phyloP scores from a whole-genome alignment of 768 basidiomycete species.

The Pleurotus citrinopileatus region DNA sequence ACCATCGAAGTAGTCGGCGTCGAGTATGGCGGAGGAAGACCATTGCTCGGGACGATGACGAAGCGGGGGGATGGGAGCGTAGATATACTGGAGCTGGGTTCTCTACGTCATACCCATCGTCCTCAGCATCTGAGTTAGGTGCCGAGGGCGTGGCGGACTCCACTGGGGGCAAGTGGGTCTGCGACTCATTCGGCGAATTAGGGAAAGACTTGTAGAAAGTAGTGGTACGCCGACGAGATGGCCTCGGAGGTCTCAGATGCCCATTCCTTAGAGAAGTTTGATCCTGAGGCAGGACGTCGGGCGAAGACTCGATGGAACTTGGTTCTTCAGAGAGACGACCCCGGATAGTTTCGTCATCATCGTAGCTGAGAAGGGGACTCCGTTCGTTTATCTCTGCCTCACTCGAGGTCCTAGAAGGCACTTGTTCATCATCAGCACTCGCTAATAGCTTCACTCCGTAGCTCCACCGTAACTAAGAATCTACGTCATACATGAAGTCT shows the following conservation, averaged over 20 bases:
- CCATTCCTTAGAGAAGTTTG: constrained; percentile 6
- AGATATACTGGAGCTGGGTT: constrained; percentile 10
- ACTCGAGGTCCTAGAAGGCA: constrained; percentile 16
- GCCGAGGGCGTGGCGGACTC: constrained; percentile 17
- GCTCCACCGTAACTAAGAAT: constrained; percentile 80
- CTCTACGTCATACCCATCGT: constrained; percentile 18
- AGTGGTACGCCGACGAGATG: constrained; percentile 28
- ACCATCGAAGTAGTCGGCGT: constrained; percentile 24
- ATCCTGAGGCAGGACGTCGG: constrained; percentile 3
- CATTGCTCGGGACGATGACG: not conserved
- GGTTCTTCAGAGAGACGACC: constrained; percentile 12
- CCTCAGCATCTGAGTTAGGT: constrained; percentile 20
- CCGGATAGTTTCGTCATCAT: constrained; percentile 17
- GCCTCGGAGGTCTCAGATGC: constrained; percentile 13
- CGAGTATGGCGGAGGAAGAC: constrained; percentile 20
- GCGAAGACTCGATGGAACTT: constrained; percentile 1
- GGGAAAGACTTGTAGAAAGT: constrained; percentile 69
- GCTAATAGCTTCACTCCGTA: constrained; percentile 85
- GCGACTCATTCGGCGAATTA: constrained; percentile 48
- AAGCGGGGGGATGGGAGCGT: not conserved
- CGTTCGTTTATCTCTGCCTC: constrained; percentile 26
- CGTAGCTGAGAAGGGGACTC: constrained; percentile 33
- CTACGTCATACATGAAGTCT: not conserved
- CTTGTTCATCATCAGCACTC: constrained; percentile 51
- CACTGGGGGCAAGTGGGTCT: constrained; percentile 27